These are phyloP conservation scores for Filosporella fistucella DNA, from an alignment of 495 filamentous ascomycete genomes.

Conservation along the genomic window DNA sequence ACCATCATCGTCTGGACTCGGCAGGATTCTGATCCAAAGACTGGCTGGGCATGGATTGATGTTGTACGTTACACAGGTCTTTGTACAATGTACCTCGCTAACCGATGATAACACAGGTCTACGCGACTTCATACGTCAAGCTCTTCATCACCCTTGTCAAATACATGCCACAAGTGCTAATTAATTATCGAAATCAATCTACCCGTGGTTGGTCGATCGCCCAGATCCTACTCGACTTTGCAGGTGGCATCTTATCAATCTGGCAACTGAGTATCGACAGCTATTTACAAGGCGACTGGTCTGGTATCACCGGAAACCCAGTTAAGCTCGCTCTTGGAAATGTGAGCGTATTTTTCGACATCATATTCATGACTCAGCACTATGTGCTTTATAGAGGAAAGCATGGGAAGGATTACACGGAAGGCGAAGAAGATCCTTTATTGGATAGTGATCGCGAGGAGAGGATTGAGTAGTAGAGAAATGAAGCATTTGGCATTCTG, in stretches of 20 bases:
- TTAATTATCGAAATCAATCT: constrained; percentile 77
- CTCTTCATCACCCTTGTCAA: constrained; percentile 85
- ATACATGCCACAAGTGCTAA: constrained; percentile 80
- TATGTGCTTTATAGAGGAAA: constrained; percentile 63
- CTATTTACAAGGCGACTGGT: constrained; percentile 80
- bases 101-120: constrained; percentile 49
- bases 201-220: constrained; percentile 84
- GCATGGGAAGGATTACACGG: constrained; percentile 1
- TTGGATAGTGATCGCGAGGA: constrained; percentile 11
- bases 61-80: constrained; percentile 50
- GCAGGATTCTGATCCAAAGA: constrained; percentile 48
- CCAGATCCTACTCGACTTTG: constrained; percentile 81
- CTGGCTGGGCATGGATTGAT: constrained; percentile 71
- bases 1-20: constrained; percentile 49
- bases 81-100: constrained; percentile 16
- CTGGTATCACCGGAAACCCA: constrained; percentile 84
- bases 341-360: constrained; percentile 79
- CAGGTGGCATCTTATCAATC: constrained; percentile 78
- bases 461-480: constrained; percentile 14
- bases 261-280: constrained; percentile 80
- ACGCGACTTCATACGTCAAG: constrained; percentile 81
- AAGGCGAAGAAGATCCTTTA: constrained; percentile 20
- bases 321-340: constrained; percentile 84
- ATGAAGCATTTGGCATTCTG: no score
- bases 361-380: constrained; percentile 83